Base-by-base conservation (phyloP, 169 alveolate genomes). In the Plasmodium vivax region DNA sequence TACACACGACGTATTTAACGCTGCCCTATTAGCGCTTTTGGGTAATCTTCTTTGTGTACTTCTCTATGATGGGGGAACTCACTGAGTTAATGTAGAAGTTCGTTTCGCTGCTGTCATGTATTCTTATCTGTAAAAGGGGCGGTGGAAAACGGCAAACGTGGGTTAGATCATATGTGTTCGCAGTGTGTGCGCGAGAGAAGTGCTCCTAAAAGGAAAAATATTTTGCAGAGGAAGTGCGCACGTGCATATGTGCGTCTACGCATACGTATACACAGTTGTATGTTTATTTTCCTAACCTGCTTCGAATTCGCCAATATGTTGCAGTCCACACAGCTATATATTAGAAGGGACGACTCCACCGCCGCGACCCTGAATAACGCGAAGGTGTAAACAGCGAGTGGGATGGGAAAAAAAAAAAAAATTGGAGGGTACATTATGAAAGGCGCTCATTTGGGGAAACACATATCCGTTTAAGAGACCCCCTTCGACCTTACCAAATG, bases 21-120 rank as follows among this genome's bases (percentile, higher is more conserved):
- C 30, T 43, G 27, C 12, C 16, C 8, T 58, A 54, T 82, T n/a
- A 14, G 19, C 6, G 23, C 14, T 7, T 45, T 7, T 72, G 27
- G 56, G n/a, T 36, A 6, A 58, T 83, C 34, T 71, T 43, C 45
- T 19, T 80, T 54, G 71, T 45, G 19, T 82, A 91, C 95, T 41
- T 92, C 41, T 92, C 95, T 72, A 92, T 92, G 43, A 92, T 82
- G 19, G 95, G 95, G 1, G 84, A 82, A 16, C 87, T 92, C 75
- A 82, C 83, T 8, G 95, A 30, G 62, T 92, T 81, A 45, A 92
- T 92, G 47, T 92, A 92, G 71, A 92, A 92, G 56, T 82, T 71
- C 27, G 95, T 92, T 7, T 92, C 72, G n/a, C 51, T 41, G n/a
- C 92, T 32, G 34, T 92, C 81, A 41, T 92, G 95, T 82, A 92